phyloP scores from a whole-genome alignment of 352 stramenopile species.

The Pythium insidiosum region DNA sequence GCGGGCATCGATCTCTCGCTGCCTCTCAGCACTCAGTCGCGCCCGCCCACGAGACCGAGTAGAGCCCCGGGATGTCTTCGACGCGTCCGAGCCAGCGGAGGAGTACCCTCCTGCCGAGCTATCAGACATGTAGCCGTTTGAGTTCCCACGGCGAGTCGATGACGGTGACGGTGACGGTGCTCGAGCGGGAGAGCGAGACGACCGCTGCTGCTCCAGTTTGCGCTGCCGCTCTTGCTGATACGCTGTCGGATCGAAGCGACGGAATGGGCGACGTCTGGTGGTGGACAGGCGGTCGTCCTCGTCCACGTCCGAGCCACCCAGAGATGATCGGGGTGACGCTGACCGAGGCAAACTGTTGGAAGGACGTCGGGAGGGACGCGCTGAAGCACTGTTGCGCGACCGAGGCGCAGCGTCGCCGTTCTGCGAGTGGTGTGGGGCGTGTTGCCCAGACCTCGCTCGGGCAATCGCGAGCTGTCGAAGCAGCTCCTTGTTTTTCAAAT shows the following conservation, averaged over 20 bases:
- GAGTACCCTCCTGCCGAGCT: slow-evolving; percentile 61
- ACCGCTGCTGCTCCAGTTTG: slow-evolving; percentile 23
- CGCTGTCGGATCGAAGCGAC: slow-evolving; percentile 72
- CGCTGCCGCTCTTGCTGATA: slow-evolving; percentile 72
- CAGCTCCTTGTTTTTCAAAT: slow-evolving; percentile 73
- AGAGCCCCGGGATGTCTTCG: slow-evolving; percentile 36
- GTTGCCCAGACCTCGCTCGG: slow-evolving; percentile 30
- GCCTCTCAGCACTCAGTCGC: slow-evolving; percentile 30
- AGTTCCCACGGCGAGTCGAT: not conserved
- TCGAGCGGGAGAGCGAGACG: slow-evolving; percentile 25
- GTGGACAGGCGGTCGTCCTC: slow-evolving; percentile 3
- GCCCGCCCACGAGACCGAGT: slow-evolving; percentile 25
- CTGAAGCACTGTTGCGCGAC: no score
- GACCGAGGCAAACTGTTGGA: no score
- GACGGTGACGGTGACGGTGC: slow-evolving; percentile 1
- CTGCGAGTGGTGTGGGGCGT: no score
- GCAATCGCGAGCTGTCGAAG: slow-evolving; percentile 64
- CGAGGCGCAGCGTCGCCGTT: no score
- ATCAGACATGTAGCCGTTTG: slow-evolving; percentile 50
- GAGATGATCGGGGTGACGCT: no score
- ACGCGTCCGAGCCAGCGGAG: slow-evolving; percentile 43
- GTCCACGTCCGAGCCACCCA: slow-evolving; percentile 11
- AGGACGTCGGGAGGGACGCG: no score
- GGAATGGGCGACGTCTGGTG: slow-evolving; percentile 26
- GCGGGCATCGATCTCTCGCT: slow-evolving; percentile 43